phyloP scores from a whole-genome alignment of 306 rosid genomes.

The Castanea crenata region DNA sequence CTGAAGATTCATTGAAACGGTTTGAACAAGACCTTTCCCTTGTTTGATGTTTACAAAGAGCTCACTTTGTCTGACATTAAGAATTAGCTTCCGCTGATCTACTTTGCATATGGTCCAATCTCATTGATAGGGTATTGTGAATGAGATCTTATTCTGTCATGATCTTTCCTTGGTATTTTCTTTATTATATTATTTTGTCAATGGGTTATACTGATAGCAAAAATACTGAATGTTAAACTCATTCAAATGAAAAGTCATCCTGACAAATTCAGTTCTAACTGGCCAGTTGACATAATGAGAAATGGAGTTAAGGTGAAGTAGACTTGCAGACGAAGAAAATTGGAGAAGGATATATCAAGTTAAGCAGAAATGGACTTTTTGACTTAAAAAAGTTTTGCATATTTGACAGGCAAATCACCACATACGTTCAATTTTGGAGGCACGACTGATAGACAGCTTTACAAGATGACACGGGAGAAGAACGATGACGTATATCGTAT shows the following conservation, averaged over 20 bases:
- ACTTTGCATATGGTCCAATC: constrained; percentile 2
- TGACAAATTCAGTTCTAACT: not conserved
- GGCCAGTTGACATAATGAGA: not conserved
- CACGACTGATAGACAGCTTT: not conserved
- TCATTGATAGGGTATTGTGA: constrained; percentile 3
- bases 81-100: constrained; percentile 24
- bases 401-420: not conserved
- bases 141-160: not conserved
- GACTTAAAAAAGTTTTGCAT: not conserved
- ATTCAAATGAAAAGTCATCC: not conserved
- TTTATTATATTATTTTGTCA: not conserved
- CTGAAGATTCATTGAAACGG: constrained; percentile 55
- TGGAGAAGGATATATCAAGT: not conserved
- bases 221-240: not conserved
- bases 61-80: constrained; percentile 49
- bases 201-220: not conserved
- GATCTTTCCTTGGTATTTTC: not conserved
- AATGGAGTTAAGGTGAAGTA: not conserved
- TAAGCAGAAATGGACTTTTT: not conserved
- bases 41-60: constrained; percentile 65
- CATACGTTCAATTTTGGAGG: not conserved
- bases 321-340: not conserved
- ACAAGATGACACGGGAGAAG: not conserved
- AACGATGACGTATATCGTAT: not conserved
- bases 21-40: constrained; percentile 56